Evolutionary conservation across 164 flowering plant genomes (phyloP).

Genomic region (Kalanchoe fedtschenkoi): DNA sequence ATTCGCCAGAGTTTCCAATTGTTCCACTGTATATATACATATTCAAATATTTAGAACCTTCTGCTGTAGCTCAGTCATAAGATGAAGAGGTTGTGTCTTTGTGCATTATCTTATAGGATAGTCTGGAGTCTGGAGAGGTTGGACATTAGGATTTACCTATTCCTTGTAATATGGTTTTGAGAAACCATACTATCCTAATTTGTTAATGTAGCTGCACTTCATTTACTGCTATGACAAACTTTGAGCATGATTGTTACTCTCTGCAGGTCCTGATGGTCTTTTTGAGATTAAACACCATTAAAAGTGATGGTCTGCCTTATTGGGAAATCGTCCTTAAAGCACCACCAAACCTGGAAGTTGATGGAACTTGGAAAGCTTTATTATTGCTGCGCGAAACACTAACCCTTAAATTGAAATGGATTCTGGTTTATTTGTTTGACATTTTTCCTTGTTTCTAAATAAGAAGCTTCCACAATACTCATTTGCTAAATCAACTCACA

Average conservation of each 20-base stretch:
- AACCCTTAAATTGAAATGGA: neutral
- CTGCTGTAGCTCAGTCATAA: too few species aligned
- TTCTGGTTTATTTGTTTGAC: neutral
- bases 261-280: slow-evolving; percentile 73
- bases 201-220: too few species aligned
- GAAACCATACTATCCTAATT: too few species aligned
- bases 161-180: too few species aligned
- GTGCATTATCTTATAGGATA: too few species aligned
- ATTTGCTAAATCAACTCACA: neutral
- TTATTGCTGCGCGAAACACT: neutral
- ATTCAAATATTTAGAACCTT: too few species aligned
- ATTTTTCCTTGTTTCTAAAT: neutral
- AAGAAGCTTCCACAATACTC: too few species aligned
- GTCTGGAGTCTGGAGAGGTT: too few species aligned
- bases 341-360: neutral
- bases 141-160: too few species aligned
- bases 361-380: neutral
- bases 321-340: neutral
- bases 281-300: slow-evolving; percentile 34
- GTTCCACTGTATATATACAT: too few species aligned
- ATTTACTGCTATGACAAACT: neutral
- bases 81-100: too few species aligned
- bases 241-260: slow-evolving; percentile 6
- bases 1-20: too few species aligned
- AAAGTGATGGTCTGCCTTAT: neutral